Evolutionary conservation across 495 filamentous ascomycete species (phyloP), one percentile per base, ranked within the genome.

Genomic region (Neurospora sp.): DNA sequence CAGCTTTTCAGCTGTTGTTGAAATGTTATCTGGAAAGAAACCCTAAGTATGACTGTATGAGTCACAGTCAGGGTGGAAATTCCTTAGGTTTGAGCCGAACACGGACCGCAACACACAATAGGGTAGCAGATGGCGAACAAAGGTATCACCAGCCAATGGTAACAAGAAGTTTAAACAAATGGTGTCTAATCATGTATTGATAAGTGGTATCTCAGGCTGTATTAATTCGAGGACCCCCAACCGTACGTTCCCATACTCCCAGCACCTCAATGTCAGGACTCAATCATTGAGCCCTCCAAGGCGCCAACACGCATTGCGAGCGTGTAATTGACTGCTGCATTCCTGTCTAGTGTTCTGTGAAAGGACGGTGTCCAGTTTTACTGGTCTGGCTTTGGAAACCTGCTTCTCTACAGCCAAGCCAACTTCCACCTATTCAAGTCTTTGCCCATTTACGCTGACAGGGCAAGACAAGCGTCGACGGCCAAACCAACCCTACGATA

Each of bases 401-500:
- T 31, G 24, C 48, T 62, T 62, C 11, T 31, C n/a, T 62, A 31
- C 24, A 17, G 28, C 28, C 54, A 15, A 36, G 54, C 28, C 28
- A 17, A 34, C 15, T 36, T 66, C 13, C 31, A 28, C 31, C 13
- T 15, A 4, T 66, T 34, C 13, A 66, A 19, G 28, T 66, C 28
- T 66, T 7, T 21, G 39, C 0, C 7, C 17, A 45, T 40, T 77
- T 71, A 89, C 34, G 86, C 74, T 70, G 88, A 95, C 69, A 97
- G 82, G 71, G 94, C 93, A 73, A 97, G 89, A 80, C 94, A 97
- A 21, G 94, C 94, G 82, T 97, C 94, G 19, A 97, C 94, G 5
- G 94, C 94, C 45, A 94, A 84, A 34, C 94, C 94, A 75, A 97
- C 93, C 82, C 94, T 96, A 75, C 40, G 39, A 69, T 17, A 73